Base-by-base conservation (phyloP, 2,329 filamentous ascomycete species). In the Penicillium italicum region DNA sequence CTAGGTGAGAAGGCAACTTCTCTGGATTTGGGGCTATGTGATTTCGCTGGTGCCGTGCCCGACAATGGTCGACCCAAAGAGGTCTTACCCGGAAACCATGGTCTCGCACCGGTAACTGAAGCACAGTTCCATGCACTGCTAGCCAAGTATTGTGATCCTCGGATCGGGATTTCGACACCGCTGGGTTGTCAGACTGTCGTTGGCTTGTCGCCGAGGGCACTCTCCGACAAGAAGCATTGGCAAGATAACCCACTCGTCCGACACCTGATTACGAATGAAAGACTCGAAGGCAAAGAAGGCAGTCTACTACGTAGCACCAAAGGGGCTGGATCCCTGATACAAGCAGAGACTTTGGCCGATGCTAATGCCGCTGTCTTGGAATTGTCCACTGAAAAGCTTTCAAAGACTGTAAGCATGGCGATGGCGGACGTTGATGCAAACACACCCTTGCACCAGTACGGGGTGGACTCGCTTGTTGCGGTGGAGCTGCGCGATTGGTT, bases 401-500 rank as follows among this genome's bases (percentile, higher is more conserved):
- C 70, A 1, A 62, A 67, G 5, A 68, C 72, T 12, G 67, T 77
- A 55, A 58, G 63, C 22, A 68, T 75, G 1, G 50, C 66, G 3
- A 53, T 59, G 8, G 56, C 56, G 4, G 72, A 75, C 7, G 62
- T 75, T 12, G 68, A 72, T 26, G 41, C 59, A 1, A 43, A 47
- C 1, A 67, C 65, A 59, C 61, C 72, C 2, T 60, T 71, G 18
- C 61, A 67, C 16, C 60, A 65, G 4, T 72, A 69, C 37, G 75
- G 76, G 0, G 68, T 76, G 8, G 75, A 77, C 62, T 76, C 74
- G 1, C 68, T 80, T 0, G 71, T 80, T 28, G 77, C 76, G 1
- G 72, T 79, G 0, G 77, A 80, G 60, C 42, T 80, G 31, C 62
- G 77, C 2, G 76, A 74, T 41, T 77, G 73, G 74, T 55, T 77